A percentile compares a stretch with the other conserved stretches of the same genome.
These are phyloP conservation scores for Hemisphaericaspora lyxosophila DNA, from an alignment of 1,139 yeast species.

Conservation along the genomic window DNA sequence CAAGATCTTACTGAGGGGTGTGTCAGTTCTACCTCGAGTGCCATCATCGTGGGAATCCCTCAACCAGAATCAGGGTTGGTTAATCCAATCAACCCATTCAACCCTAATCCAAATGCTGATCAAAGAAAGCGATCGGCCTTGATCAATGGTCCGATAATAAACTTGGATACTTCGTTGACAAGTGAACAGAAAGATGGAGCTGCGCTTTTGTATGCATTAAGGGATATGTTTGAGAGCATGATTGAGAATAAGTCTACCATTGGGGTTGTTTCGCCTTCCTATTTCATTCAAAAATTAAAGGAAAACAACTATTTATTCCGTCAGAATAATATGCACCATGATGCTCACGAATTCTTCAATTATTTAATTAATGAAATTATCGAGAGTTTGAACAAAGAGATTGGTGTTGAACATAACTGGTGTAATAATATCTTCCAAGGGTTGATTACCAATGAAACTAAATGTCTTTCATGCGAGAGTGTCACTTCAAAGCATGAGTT, in stretches of 20 bases:
- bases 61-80: conserved; percentile 38
- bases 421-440: conserved; percentile 83
- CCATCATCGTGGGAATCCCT: conserved; percentile 46
- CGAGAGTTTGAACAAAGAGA: conserved; percentile 57
- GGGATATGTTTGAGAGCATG: conserved; percentile 84
- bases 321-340: conserved; percentile 90
- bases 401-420: conserved; percentile 43
- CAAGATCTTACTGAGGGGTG: conserved; percentile 20
- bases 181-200: conserved; percentile 48
- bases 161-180: conserved; percentile 65
- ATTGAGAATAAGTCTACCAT: conserved; percentile 65
- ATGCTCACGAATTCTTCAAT: conserved; percentile 94
- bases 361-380: conserved; percentile 79
- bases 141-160: conserved; percentile 78
- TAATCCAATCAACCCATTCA: conserved; percentile 42
- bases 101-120: conserved; percentile 62
- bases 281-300: conserved; percentile 72
- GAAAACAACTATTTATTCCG: conserved; percentile 82
- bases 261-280: conserved; percentile 84
- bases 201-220: conserved; percentile 68
- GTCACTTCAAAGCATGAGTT: conserved; percentile 80
- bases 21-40: conserved; percentile 32
- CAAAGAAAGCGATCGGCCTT: conserved; percentile 80
- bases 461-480: conserved; percentile 89
- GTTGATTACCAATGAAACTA: conserved; percentile 78